Conservation (phyloP, 176 grass and related monocot species). For the Aegilops speltoides region DNA sequence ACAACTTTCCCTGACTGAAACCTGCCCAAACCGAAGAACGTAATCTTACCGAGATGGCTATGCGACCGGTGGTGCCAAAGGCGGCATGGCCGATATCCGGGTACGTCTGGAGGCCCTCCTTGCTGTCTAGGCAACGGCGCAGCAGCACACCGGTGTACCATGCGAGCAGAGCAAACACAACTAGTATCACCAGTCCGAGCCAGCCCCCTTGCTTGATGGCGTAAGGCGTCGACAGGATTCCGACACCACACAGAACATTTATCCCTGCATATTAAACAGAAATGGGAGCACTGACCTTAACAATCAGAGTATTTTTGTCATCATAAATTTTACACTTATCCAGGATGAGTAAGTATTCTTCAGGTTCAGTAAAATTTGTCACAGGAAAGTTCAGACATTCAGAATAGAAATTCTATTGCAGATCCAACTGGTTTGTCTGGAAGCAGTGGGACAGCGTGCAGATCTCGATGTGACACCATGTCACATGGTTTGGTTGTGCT, state of each 20-base stretch:
- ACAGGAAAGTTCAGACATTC: too few species aligned
- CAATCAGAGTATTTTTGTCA: background rate
- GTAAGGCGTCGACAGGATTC: too few species aligned
- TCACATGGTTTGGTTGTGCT: slow-evolving; percentile 26
- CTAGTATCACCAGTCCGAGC: too few species aligned
- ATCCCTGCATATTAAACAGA: slow-evolving; percentile 9
- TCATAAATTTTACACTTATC: too few species aligned
- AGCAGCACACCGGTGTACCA: slow-evolving; percentile 86
- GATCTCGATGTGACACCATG: background rate
- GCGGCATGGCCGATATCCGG: slow-evolving; percentile 93
- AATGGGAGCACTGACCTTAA: too few species aligned
- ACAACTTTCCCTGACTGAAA: background rate
- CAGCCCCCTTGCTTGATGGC: too few species aligned
- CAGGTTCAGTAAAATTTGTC: background rate
- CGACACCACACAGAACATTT: slow-evolving; percentile 25
- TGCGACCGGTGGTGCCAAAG: slow-evolving; percentile 74
- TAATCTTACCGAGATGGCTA: slow-evolving; percentile 70
- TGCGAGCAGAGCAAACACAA: slow-evolving; percentile 51
- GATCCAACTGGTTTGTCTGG: background rate
- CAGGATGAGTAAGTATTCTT: too few species aligned
- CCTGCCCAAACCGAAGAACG: background rate
- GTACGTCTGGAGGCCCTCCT: slow-evolving; percentile 73
- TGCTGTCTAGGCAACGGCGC: slow-evolving; percentile 79
- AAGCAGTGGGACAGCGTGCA: slow-evolving; percentile 7
- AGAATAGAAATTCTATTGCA: too few species aligned